Percentiles rank a stretch among this genome's conserved stretches.
Evolutionary conservation across 306 rosid species (phyloP).

Genomic region (Astragalus membranaceus): DNA sequence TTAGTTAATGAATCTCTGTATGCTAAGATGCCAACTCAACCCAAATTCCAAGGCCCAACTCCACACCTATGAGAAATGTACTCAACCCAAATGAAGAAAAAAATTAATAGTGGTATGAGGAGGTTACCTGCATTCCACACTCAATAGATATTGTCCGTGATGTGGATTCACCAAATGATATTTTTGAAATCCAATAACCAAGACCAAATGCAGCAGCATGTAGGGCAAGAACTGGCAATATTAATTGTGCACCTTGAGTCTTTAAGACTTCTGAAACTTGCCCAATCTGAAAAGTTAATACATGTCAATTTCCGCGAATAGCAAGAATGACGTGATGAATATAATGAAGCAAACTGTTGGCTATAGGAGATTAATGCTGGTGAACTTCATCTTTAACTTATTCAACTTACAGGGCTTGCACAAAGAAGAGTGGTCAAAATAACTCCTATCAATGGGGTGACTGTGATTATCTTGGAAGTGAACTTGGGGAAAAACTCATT

Average conservation of each 20-base stretch:
- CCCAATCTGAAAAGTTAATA: slow-evolving; percentile 61
- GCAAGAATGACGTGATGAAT: background rate
- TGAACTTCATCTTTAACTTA: background rate
- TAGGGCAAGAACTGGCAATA: slow-evolving; percentile 74
- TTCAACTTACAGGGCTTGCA: slow-evolving; percentile 79
- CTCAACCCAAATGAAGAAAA: slow-evolving; percentile 5
- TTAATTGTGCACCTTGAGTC: slow-evolving; percentile 73
- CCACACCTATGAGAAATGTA: background rate
- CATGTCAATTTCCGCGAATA: slow-evolving; percentile 12
- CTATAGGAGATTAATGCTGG: background rate
- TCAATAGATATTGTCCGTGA: slow-evolving; percentile 95
- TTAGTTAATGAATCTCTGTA: no score
- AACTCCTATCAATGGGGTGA: slow-evolving; percentile 85
- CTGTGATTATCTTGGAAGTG: slow-evolving; percentile 70
- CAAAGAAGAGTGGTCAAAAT: slow-evolving; percentile 85
- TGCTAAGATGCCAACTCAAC: background rate
- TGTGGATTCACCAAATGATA: slow-evolving; percentile 90
- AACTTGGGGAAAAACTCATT: slow-evolving; percentile 92
- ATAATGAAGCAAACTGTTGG: slow-evolving; percentile 8
- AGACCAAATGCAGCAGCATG: slow-evolving; percentile 87
- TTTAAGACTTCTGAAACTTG: slow-evolving; percentile 81
- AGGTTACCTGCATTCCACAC: slow-evolving; percentile 91
- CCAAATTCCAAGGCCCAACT: background rate
- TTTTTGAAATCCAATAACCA: slow-evolving; percentile 79
- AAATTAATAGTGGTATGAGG: background rate